These are phyloP conservation scores for Phytophthora pluvialis DNA, from an alignment of 352 stramenopile genomes.

Conservation along the genomic window DNA sequence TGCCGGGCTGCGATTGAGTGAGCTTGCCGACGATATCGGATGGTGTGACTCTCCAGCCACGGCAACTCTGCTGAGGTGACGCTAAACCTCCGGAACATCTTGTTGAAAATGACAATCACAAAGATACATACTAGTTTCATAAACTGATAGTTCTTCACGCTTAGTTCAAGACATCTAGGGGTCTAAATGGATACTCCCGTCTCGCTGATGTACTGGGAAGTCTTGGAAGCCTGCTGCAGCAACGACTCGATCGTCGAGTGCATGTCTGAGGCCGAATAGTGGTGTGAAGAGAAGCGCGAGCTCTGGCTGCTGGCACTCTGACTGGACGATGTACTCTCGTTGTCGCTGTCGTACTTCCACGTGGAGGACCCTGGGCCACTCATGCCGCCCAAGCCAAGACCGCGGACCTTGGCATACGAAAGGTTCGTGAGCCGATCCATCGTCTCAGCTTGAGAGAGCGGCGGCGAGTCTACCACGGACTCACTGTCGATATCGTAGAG, in stretches of 20 bases:
- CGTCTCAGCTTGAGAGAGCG: constrained; percentile 42
- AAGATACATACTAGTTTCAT: neutral
- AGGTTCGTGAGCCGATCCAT: constrained; percentile 41
- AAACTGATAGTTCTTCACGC: constrained; percentile 23
- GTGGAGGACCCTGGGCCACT: constrained; percentile 31
- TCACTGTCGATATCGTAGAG: constrained; percentile 68
- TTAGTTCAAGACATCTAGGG: constrained; percentile 16
- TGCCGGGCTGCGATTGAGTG: neutral
- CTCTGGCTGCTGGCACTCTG: constrained; percentile 47
- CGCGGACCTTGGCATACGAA: constrained; percentile 53
- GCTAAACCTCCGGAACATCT: neutral
- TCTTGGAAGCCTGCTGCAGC: constrained; percentile 70
- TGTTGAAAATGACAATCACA: neutral
- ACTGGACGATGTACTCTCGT: constrained; percentile 57
- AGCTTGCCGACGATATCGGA: neutral
- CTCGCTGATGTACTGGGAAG: constrained; percentile 62
- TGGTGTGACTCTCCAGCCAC: neutral
- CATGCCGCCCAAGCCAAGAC: constrained; percentile 36
- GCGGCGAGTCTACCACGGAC: constrained; percentile 37
- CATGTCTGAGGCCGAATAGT: constrained; percentile 63
- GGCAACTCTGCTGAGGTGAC: constrained; percentile 10
- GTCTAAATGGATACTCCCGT: constrained; percentile 49
- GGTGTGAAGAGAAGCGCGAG: constrained; percentile 49
- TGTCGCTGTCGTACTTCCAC: constrained; percentile 65
- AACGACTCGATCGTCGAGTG: constrained; percentile 81